Evolutionary conservation across 2,329 filamentous ascomycete genomes (phyloP), one percentile per base, ranked within the genome.

Genomic region (Sclerotiophoma versabilis): DNA sequence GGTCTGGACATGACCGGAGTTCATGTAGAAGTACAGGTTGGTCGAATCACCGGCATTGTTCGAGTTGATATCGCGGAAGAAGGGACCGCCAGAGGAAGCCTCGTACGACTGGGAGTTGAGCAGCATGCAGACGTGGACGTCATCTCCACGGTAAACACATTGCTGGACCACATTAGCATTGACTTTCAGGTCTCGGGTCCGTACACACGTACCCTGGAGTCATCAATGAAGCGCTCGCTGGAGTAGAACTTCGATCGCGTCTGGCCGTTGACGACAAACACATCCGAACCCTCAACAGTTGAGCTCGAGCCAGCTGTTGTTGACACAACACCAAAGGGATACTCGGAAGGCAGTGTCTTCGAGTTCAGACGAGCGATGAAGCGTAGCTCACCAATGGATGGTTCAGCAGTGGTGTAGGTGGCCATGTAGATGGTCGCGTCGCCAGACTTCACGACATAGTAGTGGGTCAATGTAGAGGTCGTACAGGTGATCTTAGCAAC

Each of bases 161-260:
- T 87, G 86, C 22, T 83, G 17, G 14, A 15, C 80, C 37, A 83
- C 77, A 17, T 43, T 30, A 49, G 58, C 15, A 34, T 20, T 17
- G 23, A 2, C 17, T 2, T 5, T 9, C 1, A 6, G 29, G 7
- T 7, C 6, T 25, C 17, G 19, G 29, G 12, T 4, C n/a, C 6
- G 14, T 6, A 11, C 12, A 25, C 4, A 54, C 62, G 14, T 39
- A 66, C 64, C 36, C 44, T 49, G 15, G 45, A 49, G 62, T 88
- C 86, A 68, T 90, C 87, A 66, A 90, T 89, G 73, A 88, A 89
- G n/a, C 86, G 81, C 58, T 87, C 79, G 54, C 83, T 86, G 2
- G 84, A 87, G 75, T 87, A 90, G 77, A 89, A 90, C 71, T 90
- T 90, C 73, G 83, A 86, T 32, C 87, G 82, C 0, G 87, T 89